Evolutionary conservation across 352 stramenopile genomes (phyloP), one percentile per base, ranked within the genome.

Genomic region (Elongisporangium anandrum): DNA sequence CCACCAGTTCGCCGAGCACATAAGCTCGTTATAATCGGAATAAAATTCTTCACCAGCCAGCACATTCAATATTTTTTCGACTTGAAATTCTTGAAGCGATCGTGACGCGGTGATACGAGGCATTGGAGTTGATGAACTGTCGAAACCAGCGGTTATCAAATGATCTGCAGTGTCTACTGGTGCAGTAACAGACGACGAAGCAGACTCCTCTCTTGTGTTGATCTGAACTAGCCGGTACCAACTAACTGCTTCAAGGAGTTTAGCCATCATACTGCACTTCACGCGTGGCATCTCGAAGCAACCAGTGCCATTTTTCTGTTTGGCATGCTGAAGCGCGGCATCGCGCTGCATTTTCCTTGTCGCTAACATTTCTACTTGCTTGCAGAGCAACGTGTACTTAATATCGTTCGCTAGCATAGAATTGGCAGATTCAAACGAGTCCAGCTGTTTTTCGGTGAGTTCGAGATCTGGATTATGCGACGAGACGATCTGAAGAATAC

Each of bases 181-280:
- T 17, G 23, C 52, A 0, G 22, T 57, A 0, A 89, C 81, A 24
- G 74, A 81, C 1, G 64, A 76, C 1, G 77, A 86, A 0, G 79
- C 76, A 1, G 79, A 81, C 52, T 92, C 75, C 47, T 90, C 76
- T 20, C 83, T 69, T 4, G 81, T 69, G 24, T 91, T 93, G n/a
- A 70, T 77, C 60, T 95, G 83, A n/a, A 93, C 72, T 38, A 93
- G 69, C 16, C 86, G 77, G 52, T 93, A 95, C 84, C 86, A 95
- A 61, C 83, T 92, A 41, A 90, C 86, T 3, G 83, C 86, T 57
- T 93, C 84, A 0, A 95, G 64, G 24, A 95, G 65, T 56, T 90
- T 90, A 9, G 64, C 66, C 54, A 95, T 56, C 80, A 90, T 95
- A 9, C 68, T 64, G 52, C 52, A 77, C 65, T 88, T 90, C 9